A percentile compares a stretch with the other conserved stretches of the same genome.
phyloP scores from a whole-genome alignment of 768 basidiomycete species.

The Asterophora lycoperdoides region DNA sequence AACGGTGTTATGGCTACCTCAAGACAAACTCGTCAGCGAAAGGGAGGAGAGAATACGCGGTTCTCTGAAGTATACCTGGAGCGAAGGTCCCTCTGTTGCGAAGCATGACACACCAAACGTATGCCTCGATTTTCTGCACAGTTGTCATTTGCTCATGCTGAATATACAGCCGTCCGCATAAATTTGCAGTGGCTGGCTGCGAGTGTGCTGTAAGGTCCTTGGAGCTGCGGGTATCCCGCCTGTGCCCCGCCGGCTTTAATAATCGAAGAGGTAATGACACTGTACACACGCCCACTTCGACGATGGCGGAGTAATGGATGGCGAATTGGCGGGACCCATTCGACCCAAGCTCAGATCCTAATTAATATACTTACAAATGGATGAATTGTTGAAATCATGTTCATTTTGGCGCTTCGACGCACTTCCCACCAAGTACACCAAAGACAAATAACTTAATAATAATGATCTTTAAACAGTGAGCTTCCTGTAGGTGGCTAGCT shows the following conservation, averaged over 20 bases:
- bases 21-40: conserved; percentile 59
- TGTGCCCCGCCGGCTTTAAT: no score
- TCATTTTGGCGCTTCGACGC: neutral
- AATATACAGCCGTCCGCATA: neutral
- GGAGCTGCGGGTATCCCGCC: no score
- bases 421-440: neutral
- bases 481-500: conserved; percentile 39
- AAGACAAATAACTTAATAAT: neutral
- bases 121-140: conserved; percentile 2
- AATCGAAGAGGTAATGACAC: no score
- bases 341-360: no score
- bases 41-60: conserved; percentile 64
- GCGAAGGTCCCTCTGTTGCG: conserved; percentile 46
- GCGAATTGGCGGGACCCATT: no score
- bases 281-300: neutral
- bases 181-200: neutral
- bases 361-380: no score
- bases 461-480: conserved; percentile 23
- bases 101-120: conserved; percentile 6
- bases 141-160: neutral
- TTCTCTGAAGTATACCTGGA: conserved; percentile 73
- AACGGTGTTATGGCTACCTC: conserved; percentile 1
- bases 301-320: neutral
- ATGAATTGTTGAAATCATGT: no score
- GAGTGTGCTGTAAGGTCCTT: neutral